Conservation (phyloP, 495 filamentous ascomycete genomes). For the Hypoxylon fuscum region DNA sequence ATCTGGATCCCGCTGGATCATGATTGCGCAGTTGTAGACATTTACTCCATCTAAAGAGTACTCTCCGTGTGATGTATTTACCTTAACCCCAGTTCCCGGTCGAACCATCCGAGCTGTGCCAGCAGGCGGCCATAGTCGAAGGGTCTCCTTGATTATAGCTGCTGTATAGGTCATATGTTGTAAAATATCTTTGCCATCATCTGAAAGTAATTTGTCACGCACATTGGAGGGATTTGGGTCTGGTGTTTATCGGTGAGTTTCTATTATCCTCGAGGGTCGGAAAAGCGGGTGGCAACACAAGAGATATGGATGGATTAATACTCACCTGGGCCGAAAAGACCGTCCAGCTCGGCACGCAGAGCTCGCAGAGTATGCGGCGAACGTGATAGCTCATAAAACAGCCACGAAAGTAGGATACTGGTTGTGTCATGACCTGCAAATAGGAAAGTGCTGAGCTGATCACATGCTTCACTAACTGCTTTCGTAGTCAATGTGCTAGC, state of each 20-base stretch:
- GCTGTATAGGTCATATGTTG: constrained; percentile 47
- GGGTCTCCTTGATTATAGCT: constrained; percentile 55
- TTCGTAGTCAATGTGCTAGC: constrained; percentile 31
- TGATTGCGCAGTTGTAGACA: constrained; percentile 60
- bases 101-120: constrained; percentile 48
- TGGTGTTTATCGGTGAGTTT: constrained; percentile 33
- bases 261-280: too few relatives aligned
- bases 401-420: constrained; percentile 40
- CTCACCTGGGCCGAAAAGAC: constrained; percentile 50
- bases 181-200: constrained; percentile 48
- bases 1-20: constrained; percentile 66
- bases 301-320: too few relatives aligned
- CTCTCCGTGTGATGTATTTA: constrained; percentile 45
- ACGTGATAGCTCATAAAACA: constrained; percentile 56
- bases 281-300: too few relatives aligned
- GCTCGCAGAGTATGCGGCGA: constrained; percentile 50
- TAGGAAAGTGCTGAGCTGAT: constrained; percentile 56
- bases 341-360: constrained; percentile 58
- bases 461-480: constrained; percentile 39
- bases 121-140: constrained; percentile 55
- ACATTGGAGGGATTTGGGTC: constrained; percentile 1
- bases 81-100: constrained; percentile 42
- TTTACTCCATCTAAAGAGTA: constrained; percentile 61
- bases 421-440: constrained; percentile 63
- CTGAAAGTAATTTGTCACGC: constrained; percentile 1